Conservation (phyloP, 345 rosid genomes). For the Melaleuca alternifolia region DNA sequence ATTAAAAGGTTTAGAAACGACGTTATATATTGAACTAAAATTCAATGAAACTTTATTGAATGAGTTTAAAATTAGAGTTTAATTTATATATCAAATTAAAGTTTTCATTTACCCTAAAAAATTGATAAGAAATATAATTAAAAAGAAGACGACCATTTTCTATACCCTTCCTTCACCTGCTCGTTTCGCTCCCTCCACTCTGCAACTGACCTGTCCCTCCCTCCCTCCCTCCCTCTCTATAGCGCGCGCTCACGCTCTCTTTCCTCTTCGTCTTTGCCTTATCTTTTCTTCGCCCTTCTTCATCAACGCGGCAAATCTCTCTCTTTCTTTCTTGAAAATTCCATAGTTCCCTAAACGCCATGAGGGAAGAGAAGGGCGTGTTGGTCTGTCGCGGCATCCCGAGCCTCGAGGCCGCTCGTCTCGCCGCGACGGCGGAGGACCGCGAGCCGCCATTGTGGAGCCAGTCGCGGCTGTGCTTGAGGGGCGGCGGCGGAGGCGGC, state of each 20-base stretch:
- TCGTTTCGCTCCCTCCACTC: not conserved
- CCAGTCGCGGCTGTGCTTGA: conserved; percentile 4
- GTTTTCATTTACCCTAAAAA: not conserved
- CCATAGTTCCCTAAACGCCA: conserved; percentile 1
- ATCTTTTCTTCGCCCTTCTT: not conserved
- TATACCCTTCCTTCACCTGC: not conserved
- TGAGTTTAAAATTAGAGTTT: too few species aligned
- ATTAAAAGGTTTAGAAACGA: too few species aligned
- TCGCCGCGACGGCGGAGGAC: conserved; percentile 5
- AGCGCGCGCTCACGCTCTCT: not conserved
- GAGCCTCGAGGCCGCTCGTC: conserved; percentile 24
- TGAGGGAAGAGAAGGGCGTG: conserved; percentile 35
- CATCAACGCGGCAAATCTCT: conserved; percentile 16
- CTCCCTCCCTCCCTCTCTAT: not conserved
- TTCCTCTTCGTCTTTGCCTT: not conserved
- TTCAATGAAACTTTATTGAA: too few species aligned
- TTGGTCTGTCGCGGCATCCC: conserved; percentile 29
- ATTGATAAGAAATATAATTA: not conserved
- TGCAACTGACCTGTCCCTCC: not conserved
- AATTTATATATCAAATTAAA: too few species aligned
- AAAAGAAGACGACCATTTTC: not conserved
- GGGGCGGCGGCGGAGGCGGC: conserved; percentile 1
- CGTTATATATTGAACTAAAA: too few species aligned
- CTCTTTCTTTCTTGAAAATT: not conserved
- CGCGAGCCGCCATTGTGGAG: conserved; percentile 12